Conservation (phyloP, 139 green algal species). For the Picochlorum sp. region DNA sequence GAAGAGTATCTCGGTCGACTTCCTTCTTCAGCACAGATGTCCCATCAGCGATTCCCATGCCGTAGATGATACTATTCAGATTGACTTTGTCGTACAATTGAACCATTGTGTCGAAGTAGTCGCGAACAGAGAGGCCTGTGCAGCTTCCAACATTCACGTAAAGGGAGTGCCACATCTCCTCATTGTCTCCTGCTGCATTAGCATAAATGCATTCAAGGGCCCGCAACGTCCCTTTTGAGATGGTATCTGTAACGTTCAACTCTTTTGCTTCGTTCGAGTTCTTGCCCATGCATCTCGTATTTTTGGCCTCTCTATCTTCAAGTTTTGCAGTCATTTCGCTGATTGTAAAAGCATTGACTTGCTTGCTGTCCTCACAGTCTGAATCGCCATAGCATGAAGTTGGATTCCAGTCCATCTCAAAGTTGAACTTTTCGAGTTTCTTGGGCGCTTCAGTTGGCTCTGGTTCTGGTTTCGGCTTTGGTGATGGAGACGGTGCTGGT, state of each 20-base stretch:
- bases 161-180: background rate
- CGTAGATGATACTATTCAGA: background rate
- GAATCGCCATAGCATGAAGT: background rate
- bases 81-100: background rate
- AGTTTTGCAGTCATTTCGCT: background rate
- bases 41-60: background rate
- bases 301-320: background rate
- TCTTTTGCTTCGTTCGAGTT: background rate
- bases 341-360: constrained; percentile 1
- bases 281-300: constrained; percentile 4
- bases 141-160: background rate
- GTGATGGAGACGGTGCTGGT: background rate
- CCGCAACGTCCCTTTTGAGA: background rate
- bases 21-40: background rate
- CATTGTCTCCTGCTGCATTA: background rate
- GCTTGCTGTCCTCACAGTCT: background rate
- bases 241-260: background rate
- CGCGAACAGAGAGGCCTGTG: background rate
- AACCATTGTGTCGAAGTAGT: background rate
- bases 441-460: background rate
- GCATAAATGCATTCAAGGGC: background rate
- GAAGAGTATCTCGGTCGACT: background rate
- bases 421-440: background rate
- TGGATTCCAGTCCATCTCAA: constrained; percentile 1
- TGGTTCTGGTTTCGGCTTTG: background rate